These are phyloP conservation scores for Camelina neglecta DNA, from an alignment of 345 rosid species.

Conservation along the genomic window DNA sequence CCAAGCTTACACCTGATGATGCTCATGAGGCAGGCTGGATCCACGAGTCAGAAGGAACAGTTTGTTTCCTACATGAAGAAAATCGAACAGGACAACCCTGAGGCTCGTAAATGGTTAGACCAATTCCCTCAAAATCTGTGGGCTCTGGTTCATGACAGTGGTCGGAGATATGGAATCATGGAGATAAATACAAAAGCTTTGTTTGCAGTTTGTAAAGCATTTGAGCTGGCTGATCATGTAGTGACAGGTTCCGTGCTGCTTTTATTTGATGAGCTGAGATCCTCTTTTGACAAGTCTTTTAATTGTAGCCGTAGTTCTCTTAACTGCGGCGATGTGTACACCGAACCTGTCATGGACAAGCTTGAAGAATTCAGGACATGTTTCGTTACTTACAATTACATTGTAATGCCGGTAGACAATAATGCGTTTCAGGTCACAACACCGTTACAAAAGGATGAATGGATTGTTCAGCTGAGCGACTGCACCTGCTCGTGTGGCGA, in stretches of 20 bases:
- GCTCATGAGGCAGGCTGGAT: background rate
- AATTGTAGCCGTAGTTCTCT: background rate
- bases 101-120: slow-evolving; percentile 26
- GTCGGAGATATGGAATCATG: slow-evolving; percentile 5
- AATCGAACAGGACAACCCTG: background rate
- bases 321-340: background rate
- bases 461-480: background rate
- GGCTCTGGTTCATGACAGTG: slow-evolving; percentile 31
- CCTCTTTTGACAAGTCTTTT: background rate
- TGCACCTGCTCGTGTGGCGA: slow-evolving; percentile 12
- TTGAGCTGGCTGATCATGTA: no score
- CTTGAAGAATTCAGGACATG: background rate
- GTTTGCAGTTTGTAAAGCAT: no score
- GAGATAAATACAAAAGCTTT: no score
- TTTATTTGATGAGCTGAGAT: slow-evolving; percentile 23
- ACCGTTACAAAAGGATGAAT: background rate
- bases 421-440: background rate
- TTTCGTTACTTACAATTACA: background rate
- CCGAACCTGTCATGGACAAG: background rate
- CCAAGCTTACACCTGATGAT: no score
- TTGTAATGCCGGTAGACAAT: slow-evolving; percentile 1
- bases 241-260: background rate
- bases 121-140: background rate
- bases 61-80: slow-evolving; percentile 4
- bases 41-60: background rate